Conservation (phyloP, 805 yeast genomes). For the Candida ulmi region DNA sequence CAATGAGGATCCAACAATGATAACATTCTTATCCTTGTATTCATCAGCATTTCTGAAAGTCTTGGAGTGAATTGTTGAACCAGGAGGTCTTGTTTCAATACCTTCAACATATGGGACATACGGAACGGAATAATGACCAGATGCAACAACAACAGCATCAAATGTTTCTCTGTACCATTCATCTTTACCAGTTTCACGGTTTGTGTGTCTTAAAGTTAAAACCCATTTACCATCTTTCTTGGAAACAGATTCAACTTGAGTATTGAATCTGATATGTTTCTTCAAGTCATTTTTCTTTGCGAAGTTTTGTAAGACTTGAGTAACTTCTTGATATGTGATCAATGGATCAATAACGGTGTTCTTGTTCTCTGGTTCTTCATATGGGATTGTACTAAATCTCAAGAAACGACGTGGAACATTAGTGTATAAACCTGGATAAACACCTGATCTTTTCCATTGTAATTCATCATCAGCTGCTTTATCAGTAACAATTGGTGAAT, state of each 20-base stretch:
- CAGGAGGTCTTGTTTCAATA: constrained; percentile 34
- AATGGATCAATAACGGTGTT: constrained; percentile 28
- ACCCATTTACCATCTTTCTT: constrained; percentile 34
- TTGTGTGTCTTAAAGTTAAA: constrained; percentile 20
- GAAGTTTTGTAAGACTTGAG: constrained; percentile 23
- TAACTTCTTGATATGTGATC: constrained; percentile 28
- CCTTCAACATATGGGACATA: constrained; percentile 46
- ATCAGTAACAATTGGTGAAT: not conserved
- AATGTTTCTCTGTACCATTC: constrained; percentile 40
- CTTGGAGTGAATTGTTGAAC: constrained; percentile 43
- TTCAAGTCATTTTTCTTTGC: constrained; percentile 24
- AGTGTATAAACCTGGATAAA: constrained; percentile 32
- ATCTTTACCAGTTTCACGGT: constrained; percentile 17
- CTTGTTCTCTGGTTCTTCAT: constrained; percentile 16
- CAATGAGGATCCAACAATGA: constrained; percentile 38
- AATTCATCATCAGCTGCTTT: constrained; percentile 25
- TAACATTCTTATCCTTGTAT: constrained; percentile 33
- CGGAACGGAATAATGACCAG: constrained; percentile 57
- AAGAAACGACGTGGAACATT: constrained; percentile 34
- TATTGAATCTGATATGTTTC: constrained; percentile 28
- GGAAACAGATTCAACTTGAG: constrained; percentile 32
- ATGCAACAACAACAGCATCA: constrained; percentile 54
- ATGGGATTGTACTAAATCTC: constrained; percentile 29
- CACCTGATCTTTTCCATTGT: constrained; percentile 34
- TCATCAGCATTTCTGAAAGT: constrained; percentile 36